Base-by-base conservation (phyloP, 106 monocot genomes). In the Platanthera zijinensis region DNA sequence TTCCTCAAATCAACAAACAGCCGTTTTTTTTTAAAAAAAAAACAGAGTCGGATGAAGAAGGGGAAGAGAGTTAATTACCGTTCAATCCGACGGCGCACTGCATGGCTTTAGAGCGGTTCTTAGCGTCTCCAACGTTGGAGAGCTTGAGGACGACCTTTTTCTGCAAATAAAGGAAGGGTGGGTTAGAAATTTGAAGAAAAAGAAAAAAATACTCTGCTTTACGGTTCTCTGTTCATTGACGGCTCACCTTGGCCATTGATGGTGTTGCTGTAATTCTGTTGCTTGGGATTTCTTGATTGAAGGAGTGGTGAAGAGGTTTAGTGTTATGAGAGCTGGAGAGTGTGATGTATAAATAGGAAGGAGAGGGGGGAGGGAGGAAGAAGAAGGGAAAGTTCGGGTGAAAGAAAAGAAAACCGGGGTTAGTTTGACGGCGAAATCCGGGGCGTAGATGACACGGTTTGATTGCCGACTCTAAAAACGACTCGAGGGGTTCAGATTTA, bases 131-230 rank as follows among this genome's bases (percentile, higher is more conserved):
- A 39, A 76, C 32, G 32, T 32, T 61, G 10, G 39, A 15, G 59
- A 76, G 25, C 76, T 76, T 76, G 14, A 76, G 2, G 50, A 73
- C 73, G 13, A 73, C 19, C 50, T 73, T 73, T 50, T 51, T n/a
- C n/a, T n/a, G n/a, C n/a, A n/a, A n/a, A n/a, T n/a, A n/a, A n/a
- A n/a, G n/a, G n/a, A n/a, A n/a, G n/a, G n/a, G n/a, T n/a, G n/a
- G n/a, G n/a, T n/a, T n/a, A n/a, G n/a, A 45, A 47, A 14, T 39
- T 71, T 71, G 4, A 47, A 9, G 32, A 71, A 71, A 15, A 3
- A 39, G 0, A 71, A n/a, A n/a, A n/a, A n/a, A n/a, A n/a, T n/a
- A 25, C 8, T 3, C 8, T 53, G 13, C 8, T 53, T 8, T 13
- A 10, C 52, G 13, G 52, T 53, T 10, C 52, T 13, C 13, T 53